Base-by-base conservation (phyloP, 2,329 filamentous ascomycete genomes). In the Rhynchosporium agropyri region DNA sequence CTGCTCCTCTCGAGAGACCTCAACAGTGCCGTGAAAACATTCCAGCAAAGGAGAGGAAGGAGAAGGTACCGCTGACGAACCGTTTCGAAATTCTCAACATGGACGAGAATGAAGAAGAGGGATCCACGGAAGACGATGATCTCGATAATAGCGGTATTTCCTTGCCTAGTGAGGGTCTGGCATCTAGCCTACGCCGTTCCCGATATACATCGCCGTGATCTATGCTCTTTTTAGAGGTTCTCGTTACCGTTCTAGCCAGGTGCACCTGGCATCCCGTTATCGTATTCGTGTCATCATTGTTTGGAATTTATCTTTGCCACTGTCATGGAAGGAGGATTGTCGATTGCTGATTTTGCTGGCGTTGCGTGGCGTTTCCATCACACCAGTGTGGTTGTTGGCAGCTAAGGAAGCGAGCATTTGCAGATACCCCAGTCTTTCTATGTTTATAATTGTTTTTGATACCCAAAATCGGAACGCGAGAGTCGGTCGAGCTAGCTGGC, bases 11-110 rank as follows among this genome's bases (percentile, higher is more conserved):
- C 56, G 66, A 70, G 49, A 74, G 67, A 64, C 69, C 66, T 63
- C 62, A 58, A 33, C 56, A 63, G 58, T 67, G 65, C 28, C 71
- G 66, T 26, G 74, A 70, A 45, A 71, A 74, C 26, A 69, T 67
- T 26, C 56, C 69, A 10, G 65, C 67, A 12, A 65, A 73, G n/a
- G 79, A 77, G 63, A 79, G 77, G 68, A 72, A 76, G 67, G 71
- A 70, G 58, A 67, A 75, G 51, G 74, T 75, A 50, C 72, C 78
- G 13, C 72, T 79, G 60, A 72, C 79, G 60, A 91, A 91, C 70
- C 83, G 87, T 5, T 90, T 90, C 73, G 78, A 84, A 55, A 71
- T 88, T 62, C 78, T 90, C 10, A 79, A 80, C 49, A 69, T 85
- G 13, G 82, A 84, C 56, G 79, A 76, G 3, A 77, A 77, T 7